Evolutionary conservation across 805 yeast genomes (phyloP), one percentile per base, ranked within the genome.

Genomic region (Lipomyces starkeyi): DNA sequence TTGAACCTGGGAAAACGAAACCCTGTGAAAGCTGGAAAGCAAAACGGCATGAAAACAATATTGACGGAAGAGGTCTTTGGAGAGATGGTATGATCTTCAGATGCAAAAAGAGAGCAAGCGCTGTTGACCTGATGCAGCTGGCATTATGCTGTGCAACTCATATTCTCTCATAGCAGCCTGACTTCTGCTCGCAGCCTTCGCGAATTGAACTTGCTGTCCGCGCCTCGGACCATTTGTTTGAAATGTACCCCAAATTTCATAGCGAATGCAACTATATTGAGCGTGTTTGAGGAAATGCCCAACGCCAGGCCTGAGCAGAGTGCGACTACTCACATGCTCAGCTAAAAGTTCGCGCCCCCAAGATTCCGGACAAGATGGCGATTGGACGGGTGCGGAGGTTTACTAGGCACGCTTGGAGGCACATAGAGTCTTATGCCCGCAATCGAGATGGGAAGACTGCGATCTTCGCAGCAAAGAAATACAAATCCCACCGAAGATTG

Each of bases 291-390:
- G 55, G 55, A 52, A 7, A 52, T 52, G 55, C 55, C 29, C 4
- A 52, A 52, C 25, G 55, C 29, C 55, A 52, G 55, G 55, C 55
- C 25, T 1, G 55, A 52, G 55, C 55, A 25, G 55, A 52, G 55
- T 52, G 55, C 55, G 29, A 52, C 29, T 52, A 52, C 29, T 52
- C 55, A 20, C 11, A 22, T 25, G 27, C 25, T 25, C 14, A 20
- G 25, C 8, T 52, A 25, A 52, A 52, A 25, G 55, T 52, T 2
- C 25, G 55, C 29, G 55, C 11, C 29, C 55, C 55, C 55, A 20
- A n/a, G 25, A 52, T 52, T 52, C 29, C 11, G 6, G 25, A 20
- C 13, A 29, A 52, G 29, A 52, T 52, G 14, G 29, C 55, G 14
- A 13, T 52, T 25, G 55, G 29, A 25, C 55, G 55, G 11, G 29